Base-by-base conservation (phyloP, 2,329 filamentous ascomycete species). In the Neurospora crassa region DNA sequence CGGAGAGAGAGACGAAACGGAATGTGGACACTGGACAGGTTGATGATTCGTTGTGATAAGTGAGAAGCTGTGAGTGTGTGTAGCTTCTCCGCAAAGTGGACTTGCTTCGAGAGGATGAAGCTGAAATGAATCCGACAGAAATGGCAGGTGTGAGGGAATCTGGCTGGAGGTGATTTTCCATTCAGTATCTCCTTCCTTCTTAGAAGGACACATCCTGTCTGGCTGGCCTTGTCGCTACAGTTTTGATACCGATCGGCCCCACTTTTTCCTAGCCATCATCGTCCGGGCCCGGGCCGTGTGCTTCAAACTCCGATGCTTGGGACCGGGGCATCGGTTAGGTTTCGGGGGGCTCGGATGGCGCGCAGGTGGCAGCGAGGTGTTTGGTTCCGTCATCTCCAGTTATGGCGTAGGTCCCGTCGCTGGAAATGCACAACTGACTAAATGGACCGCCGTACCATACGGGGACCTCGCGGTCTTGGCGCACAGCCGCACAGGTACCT, bases 391-490 rank as follows among this genome's bases (percentile, higher is more conserved):
- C 41, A 40, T 47, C 20, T 29, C 53, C 69, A 69, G 45, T n/a
- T 67, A 68, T 42, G 45, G 45, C 59, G n/a, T 29, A 29, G 3
- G 29, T 29, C 3, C 29, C 3, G 29, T 34, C 47, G 63, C 14
- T 7, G 43, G 72, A 16, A 40, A 67, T 72, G 70, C 69, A 43
- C 71, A 70, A 40, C 12, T 18, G 29, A 14, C 41, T 11, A 34
- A 72, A 14, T 67, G 18, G 34, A 20, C 72, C 70, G 53, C 74
- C 75, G 71, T 75, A 76, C 43, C 37, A 70, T 69, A 70, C 71
- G 70, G 73, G 72, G 68, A 71, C 47, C 47, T 69, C 68, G 40
- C n/a, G 42, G 68, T 72, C 73, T 76, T 74, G 74, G 72, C 75
- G 68, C 74, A 75, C 74, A 72, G 72, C 72, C 73, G 71, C 45